Evolutionary conservation across 176 grass and related monocot species (phyloP), one percentile per base, ranked within the genome.

Genomic region (Ensete ventricosum): DNA sequence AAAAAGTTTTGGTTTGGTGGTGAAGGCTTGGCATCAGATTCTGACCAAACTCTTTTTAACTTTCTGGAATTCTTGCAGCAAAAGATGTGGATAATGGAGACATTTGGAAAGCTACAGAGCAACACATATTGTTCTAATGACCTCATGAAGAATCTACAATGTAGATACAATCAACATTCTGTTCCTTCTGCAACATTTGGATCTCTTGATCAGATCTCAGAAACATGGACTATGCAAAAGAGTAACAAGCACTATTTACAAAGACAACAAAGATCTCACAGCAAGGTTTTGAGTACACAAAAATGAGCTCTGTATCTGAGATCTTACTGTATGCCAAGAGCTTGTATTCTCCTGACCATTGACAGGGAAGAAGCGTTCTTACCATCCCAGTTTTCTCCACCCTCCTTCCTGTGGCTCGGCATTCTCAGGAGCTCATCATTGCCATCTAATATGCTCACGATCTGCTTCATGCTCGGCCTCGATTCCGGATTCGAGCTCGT

Each of bases 241-340:
- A n/a, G 2, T n/a, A 5, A 19, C 17, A 9, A n/a, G n/a, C 57
- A n/a, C 3, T 21, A 60, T 60, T 60, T 20, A 60, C 57, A 60
- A 17, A 60, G 16, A 60, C 23, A 65, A 65, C n/a, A n/a, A 49
- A 70, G 52, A 21, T 51, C 68, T n/a, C 19, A 16, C 16, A 5
- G 7, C 13, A 16, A 9, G 8, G 16, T 8, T 52, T 52, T 9
- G 13, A 24, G 5, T 8, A 54, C 1, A 27, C 6, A 49, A 26
- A 2, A 53, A 4, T 1, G 19, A 17, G 11, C 12, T 14, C 10
- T 25, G 22, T 12, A 9, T 7, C 1, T 25, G 19, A 51, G 4
- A 13, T 11, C 20, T 90, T 79, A 96, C 53, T 96, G 85, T 81
- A 96, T 88, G n/a, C 87, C 89, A 62, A 96, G 89, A 75, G 87